A percentile compares a stretch with the other conserved stretches of the same genome.
phyloP scores from a whole-genome alignment of 768 basidiomycete genomes.

The Xanthoconium stramineum region DNA sequence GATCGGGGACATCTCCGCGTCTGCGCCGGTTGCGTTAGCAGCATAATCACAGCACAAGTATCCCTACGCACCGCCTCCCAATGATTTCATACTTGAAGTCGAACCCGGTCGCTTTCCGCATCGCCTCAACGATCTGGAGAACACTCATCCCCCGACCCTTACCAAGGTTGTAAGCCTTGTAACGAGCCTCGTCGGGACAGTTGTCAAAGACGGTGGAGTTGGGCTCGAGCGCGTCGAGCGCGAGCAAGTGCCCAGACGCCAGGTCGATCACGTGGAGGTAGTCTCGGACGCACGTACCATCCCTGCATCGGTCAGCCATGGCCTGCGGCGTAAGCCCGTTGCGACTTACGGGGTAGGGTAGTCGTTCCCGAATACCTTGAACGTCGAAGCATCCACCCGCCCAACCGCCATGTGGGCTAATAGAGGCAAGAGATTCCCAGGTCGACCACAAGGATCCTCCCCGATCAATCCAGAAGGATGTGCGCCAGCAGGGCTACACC shows the following conservation, averaged over 20 bases:
- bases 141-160: slow-evolving; percentile 91
- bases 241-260: slow-evolving; percentile 89
- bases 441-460: slow-evolving; percentile 94
- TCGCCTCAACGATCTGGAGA: slow-evolving; percentile 90
- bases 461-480: slow-evolving; percentile 95
- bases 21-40: slow-evolving; percentile 37
- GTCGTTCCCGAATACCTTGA: slow-evolving; percentile 94
- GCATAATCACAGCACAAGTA: background rate
- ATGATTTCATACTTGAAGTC: slow-evolving; percentile 88
- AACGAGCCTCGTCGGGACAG: slow-evolving; percentile 54
- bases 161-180: slow-evolving; percentile 96
- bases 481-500: slow-evolving; percentile 87
- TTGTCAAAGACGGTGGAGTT: slow-evolving; percentile 57
- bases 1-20: slow-evolving; percentile 91
- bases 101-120: slow-evolving; percentile 87
- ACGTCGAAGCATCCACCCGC: slow-evolving; percentile 62
- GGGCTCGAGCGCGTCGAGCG: slow-evolving; percentile 75
- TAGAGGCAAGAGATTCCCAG: slow-evolving; percentile 90
- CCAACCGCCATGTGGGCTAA: slow-evolving; percentile 95
- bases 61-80: slow-evolving; percentile 70
- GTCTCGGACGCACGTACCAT: slow-evolving; percentile 98
- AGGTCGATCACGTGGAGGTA: slow-evolving; percentile 93
- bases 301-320: slow-evolving; percentile 41
- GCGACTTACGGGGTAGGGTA: slow-evolving; percentile 83
- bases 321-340: too few relatives aligned